Conservation (phyloP, 768 basidiomycete genomes). For the Agaricus sinodeliciosus region DNA sequence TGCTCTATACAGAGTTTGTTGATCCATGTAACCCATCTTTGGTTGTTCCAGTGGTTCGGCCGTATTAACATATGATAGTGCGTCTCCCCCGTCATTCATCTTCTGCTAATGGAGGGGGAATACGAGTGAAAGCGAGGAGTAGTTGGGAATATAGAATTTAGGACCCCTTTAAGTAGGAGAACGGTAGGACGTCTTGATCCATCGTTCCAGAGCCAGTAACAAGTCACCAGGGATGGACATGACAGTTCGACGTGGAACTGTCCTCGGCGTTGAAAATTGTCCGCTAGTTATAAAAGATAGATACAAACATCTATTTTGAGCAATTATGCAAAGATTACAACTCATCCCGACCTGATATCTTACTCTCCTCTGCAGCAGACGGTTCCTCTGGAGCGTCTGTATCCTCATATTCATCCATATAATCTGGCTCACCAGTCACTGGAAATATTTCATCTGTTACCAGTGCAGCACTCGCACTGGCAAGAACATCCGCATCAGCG, state of each 20-base stretch:
- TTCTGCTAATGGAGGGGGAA: not conserved
- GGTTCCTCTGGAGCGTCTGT: not conserved
- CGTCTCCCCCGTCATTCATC: not conserved
- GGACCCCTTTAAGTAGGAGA: not conserved
- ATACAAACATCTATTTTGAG: not conserved
- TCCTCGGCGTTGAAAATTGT: too few species aligned
- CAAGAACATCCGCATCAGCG: constrained; percentile 64
- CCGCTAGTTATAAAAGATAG: not conserved
- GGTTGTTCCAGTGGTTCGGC: not conserved
- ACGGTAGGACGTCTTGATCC: too few species aligned
- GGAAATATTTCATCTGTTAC: not conserved
- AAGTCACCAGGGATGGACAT: too few species aligned
- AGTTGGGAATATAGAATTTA: not conserved
- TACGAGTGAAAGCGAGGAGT: not conserved
- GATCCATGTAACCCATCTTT: not conserved
- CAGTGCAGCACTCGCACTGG: constrained; percentile 29
- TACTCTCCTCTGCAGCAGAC: not conserved
- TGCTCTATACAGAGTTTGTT: constrained; percentile 3
- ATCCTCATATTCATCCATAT: too few species aligned
- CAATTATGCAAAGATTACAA: constrained; percentile 1
- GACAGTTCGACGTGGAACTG: too few species aligned
- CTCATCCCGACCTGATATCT: not conserved
- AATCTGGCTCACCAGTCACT: too few species aligned
- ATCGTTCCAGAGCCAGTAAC: too few species aligned
- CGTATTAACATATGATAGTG: not conserved